A percentile compares a stretch with the other conserved stretches of the same genome.
These are phyloP conservation scores for Flaveria bidentis DNA, from an alignment of 129 eudicot species.

Conservation along the genomic window DNA sequence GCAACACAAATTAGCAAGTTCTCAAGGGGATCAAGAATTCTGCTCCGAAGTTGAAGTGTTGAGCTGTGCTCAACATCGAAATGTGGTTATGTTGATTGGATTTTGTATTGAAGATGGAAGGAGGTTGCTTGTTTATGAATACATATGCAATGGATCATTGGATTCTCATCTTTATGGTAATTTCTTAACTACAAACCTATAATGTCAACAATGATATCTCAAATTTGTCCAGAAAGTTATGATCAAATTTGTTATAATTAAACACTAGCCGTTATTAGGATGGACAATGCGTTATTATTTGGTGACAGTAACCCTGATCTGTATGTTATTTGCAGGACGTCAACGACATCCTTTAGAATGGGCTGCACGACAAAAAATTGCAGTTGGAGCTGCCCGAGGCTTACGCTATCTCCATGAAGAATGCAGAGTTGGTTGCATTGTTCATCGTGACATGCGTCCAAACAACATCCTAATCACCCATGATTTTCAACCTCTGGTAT, in stretches of 20 bases:
- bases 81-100: conserved; percentile 94
- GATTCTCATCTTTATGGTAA: conserved; percentile 97
- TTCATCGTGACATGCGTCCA: conserved; percentile 98
- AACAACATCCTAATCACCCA: conserved; percentile 96
- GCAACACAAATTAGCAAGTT: conserved; percentile 96
- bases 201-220: background rate
- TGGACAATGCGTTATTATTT: background rate
- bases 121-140: conserved; percentile 87
- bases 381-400: conserved; percentile 97
- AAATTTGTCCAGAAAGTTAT: background rate
- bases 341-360: conserved; percentile 69
- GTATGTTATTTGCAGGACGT: conserved; percentile 47
- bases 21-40: conserved; percentile 97
- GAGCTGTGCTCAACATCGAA: conserved; percentile 98
- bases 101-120: conserved; percentile 90
- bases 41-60: conserved; percentile 98
- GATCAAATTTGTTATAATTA: background rate
- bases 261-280: background rate
- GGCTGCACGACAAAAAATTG: conserved; percentile 93
- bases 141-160: conserved; percentile 87
- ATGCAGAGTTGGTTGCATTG: conserved; percentile 99
- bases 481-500: conserved; percentile 95
- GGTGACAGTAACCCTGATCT: background rate
- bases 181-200: background rate
- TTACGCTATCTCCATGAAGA: conserved; percentile 95